Percentiles rank a stretch among this genome's conserved stretches.
Conservation (phyloP, 2,329 filamentous ascomycete genomes). For the Beauveria bassiana region DNA sequence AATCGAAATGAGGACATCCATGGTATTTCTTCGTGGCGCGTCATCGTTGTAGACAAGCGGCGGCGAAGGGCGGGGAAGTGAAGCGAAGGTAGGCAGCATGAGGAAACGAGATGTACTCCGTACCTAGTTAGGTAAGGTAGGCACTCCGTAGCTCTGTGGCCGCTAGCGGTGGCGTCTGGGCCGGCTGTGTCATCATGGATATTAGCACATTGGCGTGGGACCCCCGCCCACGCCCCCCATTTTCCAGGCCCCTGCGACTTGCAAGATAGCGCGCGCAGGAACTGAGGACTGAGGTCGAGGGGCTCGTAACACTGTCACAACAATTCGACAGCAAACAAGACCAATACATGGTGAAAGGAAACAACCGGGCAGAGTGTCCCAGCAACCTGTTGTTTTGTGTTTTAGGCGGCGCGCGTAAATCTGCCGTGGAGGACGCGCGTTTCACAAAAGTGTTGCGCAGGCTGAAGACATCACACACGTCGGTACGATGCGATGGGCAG, state of each 20-base stretch:
- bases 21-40: not conserved
- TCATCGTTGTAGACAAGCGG: not conserved
- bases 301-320: not conserved
- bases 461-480: not conserved
- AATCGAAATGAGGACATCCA: not conserved
- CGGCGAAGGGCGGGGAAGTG: not conserved
- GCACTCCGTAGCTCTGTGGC: not conserved
- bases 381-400: not conserved
- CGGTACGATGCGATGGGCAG: not conserved
- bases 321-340: slow-evolving; percentile 1
- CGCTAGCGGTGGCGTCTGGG: not conserved
- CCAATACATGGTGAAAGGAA: not conserved
- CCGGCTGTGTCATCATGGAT: slow-evolving; percentile 8
- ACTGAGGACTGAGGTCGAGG: not conserved
- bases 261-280: slow-evolving; percentile 1
- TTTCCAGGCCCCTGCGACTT: slow-evolving; percentile 1
- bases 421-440: not conserved
- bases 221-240: slow-evolving; percentile 3
- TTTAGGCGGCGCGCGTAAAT: not conserved
- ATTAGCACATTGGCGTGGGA: not conserved
- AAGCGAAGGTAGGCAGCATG: not conserved
- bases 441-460: not conserved
- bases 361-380: not conserved
- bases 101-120: not conserved
- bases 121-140: not conserved